A percentile compares a stretch with the other conserved stretches of the same genome.
These are phyloP conservation scores for Albatrellus ellisii DNA, from an alignment of 768 basidiomycete genomes.

Conservation along the genomic window DNA sequence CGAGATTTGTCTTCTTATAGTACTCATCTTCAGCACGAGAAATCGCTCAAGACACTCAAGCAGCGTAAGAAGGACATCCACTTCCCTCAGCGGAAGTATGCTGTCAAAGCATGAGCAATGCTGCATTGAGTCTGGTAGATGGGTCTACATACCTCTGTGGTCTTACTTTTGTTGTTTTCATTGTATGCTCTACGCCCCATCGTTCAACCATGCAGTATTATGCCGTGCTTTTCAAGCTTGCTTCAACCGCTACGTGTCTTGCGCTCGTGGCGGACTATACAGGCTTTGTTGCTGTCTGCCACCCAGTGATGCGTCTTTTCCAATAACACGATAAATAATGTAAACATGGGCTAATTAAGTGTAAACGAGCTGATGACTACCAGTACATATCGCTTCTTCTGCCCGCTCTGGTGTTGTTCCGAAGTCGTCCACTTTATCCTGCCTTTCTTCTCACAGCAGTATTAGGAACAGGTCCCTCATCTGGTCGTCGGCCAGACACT, in stretches of 20 bases:
- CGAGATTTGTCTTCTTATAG: constrained; percentile 4
- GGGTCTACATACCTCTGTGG: constrained; percentile 18
- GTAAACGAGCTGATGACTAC: no score
- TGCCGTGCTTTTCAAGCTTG: background rate
- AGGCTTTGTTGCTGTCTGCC: no score
- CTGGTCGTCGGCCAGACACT: constrained; percentile 11
- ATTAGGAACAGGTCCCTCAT: constrained; percentile 6
- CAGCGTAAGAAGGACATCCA: constrained; percentile 91
- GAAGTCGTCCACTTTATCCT: no score
- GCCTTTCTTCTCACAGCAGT: constrained; percentile 4
- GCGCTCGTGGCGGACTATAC: no score
- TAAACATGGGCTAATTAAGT: no score
- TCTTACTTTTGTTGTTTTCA: constrained; percentile 18
- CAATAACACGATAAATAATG: no score
- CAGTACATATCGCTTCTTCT: background rate
- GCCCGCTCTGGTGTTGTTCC: no score
- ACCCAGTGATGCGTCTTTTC: no score
- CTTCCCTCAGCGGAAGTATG: constrained; percentile 90
- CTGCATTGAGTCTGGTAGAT: constrained; percentile 9
- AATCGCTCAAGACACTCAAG: constrained; percentile 77
- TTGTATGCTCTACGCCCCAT: constrained; percentile 19
- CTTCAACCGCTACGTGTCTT: no score
- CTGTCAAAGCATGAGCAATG: constrained; percentile 75
- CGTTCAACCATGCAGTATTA: background rate
- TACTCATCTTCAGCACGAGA: constrained; percentile 67